These are phyloP conservation scores for Eremomyces bilateralis DNA, from an alignment of 495 filamentous ascomycete species.

Conservation along the genomic window DNA sequence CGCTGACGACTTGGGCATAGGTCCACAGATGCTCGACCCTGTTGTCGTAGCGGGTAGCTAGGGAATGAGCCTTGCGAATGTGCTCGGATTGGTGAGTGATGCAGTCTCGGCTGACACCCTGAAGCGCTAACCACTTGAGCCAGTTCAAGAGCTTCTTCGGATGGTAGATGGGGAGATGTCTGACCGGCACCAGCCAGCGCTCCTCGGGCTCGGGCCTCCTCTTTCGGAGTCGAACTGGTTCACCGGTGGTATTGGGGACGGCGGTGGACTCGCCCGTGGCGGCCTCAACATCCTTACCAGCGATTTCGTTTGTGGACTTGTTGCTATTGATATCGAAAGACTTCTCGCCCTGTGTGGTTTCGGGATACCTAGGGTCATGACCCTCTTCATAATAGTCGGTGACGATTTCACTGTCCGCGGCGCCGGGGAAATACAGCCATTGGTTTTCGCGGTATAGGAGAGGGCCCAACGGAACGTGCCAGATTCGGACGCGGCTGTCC, in stretches of 20 bases:
- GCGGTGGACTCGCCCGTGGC: neutral
- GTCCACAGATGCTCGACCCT: constrained; percentile 15
- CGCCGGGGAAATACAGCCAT: constrained; percentile 9
- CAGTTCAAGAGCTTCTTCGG: neutral
- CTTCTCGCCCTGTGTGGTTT: constrained; percentile 7
- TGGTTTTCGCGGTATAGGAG: constrained; percentile 21
- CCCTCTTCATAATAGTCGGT: constrained; percentile 29
- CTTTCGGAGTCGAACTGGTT: no score
- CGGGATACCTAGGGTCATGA: constrained; percentile 12
- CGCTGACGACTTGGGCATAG: constrained; percentile 27
- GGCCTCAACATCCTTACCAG: neutral
- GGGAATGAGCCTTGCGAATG: constrained; percentile 12
- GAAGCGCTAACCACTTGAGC: neutral
- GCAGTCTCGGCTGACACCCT: constrained; percentile 32
- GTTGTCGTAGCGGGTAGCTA: constrained; percentile 8
- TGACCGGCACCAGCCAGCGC: neutral
- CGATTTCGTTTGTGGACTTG: neutral
- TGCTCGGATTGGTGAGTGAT: constrained; percentile 24
- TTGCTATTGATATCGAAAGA: neutral
- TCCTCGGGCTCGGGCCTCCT: neutral
- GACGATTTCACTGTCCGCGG: constrained; percentile 16
- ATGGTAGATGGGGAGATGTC: neutral
- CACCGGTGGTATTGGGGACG: neutral
- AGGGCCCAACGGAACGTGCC: constrained; percentile 34
- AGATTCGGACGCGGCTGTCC: constrained; percentile 35